Percentiles rank a stretch among this genome's conserved stretches.
These are phyloP conservation scores for Ilex aquifolium DNA, from an alignment of 257 asterid genomes.

Conservation along the genomic window DNA sequence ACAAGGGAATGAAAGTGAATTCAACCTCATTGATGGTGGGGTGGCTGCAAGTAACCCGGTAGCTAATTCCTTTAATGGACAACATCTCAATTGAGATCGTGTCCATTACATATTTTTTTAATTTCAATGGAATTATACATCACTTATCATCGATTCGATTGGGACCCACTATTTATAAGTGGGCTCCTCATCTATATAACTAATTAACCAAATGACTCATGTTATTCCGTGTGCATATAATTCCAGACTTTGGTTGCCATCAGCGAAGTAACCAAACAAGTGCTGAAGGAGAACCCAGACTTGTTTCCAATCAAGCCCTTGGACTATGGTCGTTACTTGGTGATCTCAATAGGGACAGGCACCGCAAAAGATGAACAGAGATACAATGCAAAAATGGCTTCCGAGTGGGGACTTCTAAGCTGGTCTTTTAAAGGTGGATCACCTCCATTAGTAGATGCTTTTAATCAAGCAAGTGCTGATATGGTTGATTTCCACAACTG, in stretches of 20 bases:
- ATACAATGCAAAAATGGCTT: constrained; percentile 34
- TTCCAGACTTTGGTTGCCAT: constrained; percentile 50
- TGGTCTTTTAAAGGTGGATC: constrained; percentile 36
- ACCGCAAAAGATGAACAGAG: constrained; percentile 26
- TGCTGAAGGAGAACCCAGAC: constrained; percentile 23
- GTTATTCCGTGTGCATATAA: neutral
- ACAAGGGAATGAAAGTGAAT: constrained; percentile 20
- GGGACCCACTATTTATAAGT: no score
- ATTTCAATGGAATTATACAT: no score
- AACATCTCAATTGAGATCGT: no score
- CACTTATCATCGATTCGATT: no score
- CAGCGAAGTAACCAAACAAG: constrained; percentile 38
- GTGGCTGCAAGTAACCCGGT: constrained; percentile 64
- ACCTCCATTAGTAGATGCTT: constrained; percentile 34
- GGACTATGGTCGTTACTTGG: constrained; percentile 42
- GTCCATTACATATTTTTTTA: no score
- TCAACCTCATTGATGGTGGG: constrained; percentile 65
- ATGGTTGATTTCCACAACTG: constrained; percentile 51
- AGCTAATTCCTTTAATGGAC: neutral
- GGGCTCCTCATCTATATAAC: no score
- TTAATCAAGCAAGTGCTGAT: constrained; percentile 41
- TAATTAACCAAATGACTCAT: neutral
- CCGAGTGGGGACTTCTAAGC: constrained; percentile 51
- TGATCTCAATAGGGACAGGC: constrained; percentile 61
- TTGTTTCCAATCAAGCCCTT: constrained; percentile 32